Base-by-base conservation (phyloP, 2,329 filamentous ascomycete species). In the Xylaria sp. region DNA sequence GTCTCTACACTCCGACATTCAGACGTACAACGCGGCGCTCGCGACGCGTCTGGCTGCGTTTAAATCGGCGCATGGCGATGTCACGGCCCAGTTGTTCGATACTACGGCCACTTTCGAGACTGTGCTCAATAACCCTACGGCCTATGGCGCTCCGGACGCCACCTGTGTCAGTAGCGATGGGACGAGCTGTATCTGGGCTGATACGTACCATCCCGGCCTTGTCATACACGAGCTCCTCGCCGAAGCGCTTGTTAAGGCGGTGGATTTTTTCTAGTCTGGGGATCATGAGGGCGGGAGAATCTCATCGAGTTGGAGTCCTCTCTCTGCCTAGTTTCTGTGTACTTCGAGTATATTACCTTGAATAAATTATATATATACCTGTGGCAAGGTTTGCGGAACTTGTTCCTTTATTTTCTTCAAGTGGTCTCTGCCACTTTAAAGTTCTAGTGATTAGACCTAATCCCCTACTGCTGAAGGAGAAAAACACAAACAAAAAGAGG, bases 91-190 rank as follows among this genome's bases (percentile, higher is more conserved):
- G 53, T 33, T 73, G n/a, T 71, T 72, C 31, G 64, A 72, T 51
- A 73, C 71, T 2, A 44, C 67, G 17, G 25, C 67, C 15, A 68
- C 63, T 0, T 72, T 73, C 36, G 31, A 59, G 13, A 45, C 65
- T 1, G 62, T 67, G 9, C 56, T 73, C 15, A 33, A 65, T 53
- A 53, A 73, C 60, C 71, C 71, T 3, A 67, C 70, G 49, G 69
- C 67, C 3, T 73, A 72, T n/a, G 71, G 71, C 13, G 71, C 71
- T 1, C 22, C 62, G 3, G 69, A 73, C 38, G 65, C 69, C 7
- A 71, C 69, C 1, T 73, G 70, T 25, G 55, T 68, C 7, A 70
- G 60, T 27, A 44, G 62, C 2, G 69, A 72, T 51, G 71, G 71
- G 2, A 63, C 25, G 25, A 69, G 65, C 42, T 73, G 70, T 47